Percentiles rank a stretch among this genome's conserved stretches.
phyloP scores from a whole-genome alignment of 441 rosid genomes.

The Biscutella laevigata region DNA sequence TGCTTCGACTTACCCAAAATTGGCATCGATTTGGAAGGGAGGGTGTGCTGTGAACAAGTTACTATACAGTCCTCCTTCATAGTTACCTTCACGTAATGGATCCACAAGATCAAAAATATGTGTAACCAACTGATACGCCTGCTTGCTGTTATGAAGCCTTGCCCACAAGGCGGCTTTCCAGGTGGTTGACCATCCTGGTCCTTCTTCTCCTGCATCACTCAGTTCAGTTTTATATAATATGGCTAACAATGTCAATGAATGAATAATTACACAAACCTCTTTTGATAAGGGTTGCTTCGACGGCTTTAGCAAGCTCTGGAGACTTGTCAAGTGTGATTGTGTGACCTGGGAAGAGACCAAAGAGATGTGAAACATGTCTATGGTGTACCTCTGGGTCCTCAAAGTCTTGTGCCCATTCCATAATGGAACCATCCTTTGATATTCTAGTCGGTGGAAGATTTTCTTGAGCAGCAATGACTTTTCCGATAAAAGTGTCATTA shows the following conservation, averaged over 20 bases:
- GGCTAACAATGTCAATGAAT: background rate
- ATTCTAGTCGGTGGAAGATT: slow-evolving; percentile 65
- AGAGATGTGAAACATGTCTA: slow-evolving; percentile 81
- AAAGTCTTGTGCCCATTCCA: slow-evolving; percentile 92
- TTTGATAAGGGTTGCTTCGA: slow-evolving; percentile 48
- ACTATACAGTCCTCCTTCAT: slow-evolving; percentile 77
- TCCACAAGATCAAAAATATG: slow-evolving; percentile 62
- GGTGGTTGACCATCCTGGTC: slow-evolving; percentile 87
- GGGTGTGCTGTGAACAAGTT: slow-evolving; percentile 93
- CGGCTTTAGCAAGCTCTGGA: slow-evolving; percentile 78
- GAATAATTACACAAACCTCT: slow-evolving; percentile 47
- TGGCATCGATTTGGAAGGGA: slow-evolving; percentile 91
- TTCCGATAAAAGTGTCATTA: slow-evolving; percentile 39
- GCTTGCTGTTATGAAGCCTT: slow-evolving; percentile 56
- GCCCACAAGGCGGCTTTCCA: slow-evolving; percentile 95
- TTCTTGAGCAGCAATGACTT: slow-evolving; percentile 47
- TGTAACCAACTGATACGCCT: slow-evolving; percentile 69
- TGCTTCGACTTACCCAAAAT: slow-evolving; percentile 63
- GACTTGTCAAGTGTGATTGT: slow-evolving; percentile 53
- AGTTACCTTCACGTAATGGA: slow-evolving; percentile 48
- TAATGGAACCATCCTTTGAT: slow-evolving; percentile 65
- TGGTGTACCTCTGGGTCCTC: slow-evolving; percentile 81
- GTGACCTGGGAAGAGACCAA: slow-evolving; percentile 89
- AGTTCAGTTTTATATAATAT: background rate
- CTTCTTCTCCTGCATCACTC: slow-evolving; percentile 62